Evolutionary conservation across 2,329 filamentous ascomycete species (phyloP).

Genomic region (Fusarium coffeatum): DNA sequence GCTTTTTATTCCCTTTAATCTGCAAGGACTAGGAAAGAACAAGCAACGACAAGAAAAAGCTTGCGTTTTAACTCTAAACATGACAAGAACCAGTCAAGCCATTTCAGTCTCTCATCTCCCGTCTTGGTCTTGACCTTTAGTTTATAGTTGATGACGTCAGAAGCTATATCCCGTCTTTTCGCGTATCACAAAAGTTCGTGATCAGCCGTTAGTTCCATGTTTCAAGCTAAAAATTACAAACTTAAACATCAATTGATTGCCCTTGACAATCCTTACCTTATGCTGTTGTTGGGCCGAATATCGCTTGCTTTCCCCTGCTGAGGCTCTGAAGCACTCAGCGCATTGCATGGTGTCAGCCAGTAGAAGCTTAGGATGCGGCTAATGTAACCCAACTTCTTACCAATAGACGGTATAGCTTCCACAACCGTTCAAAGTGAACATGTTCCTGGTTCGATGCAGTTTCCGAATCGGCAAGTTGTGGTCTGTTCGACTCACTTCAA

Average conservation of each 20-base stretch:
- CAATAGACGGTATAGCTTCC: neutral
- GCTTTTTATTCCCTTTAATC: neutral
- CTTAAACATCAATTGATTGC: neutral
- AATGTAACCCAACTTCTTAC: neutral
- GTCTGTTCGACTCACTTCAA: neutral
- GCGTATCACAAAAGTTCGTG: slow-evolving; percentile 1
- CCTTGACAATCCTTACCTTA: neutral
- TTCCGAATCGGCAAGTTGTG: neutral
- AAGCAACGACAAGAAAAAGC: slow-evolving; percentile 18
- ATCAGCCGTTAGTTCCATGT: slow-evolving; percentile 8
- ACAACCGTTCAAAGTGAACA: neutral
- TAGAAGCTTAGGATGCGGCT: neutral
- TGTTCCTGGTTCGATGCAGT: neutral
- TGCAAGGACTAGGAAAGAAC: neutral
- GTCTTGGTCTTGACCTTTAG: neutral
- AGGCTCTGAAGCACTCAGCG: neutral
- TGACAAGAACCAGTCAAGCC: slow-evolving; percentile 3
- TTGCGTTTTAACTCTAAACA: slow-evolving; percentile 29
- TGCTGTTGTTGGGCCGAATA: neutral
- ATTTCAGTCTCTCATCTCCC: slow-evolving; percentile 8
- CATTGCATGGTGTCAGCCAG: neutral
- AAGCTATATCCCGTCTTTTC: slow-evolving; percentile 1
- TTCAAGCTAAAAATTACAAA: slow-evolving; percentile 1
- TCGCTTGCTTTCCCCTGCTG: neutral
- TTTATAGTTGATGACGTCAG: slow-evolving; percentile 32